Percentiles rank a stretch among this genome's conserved stretches.
These are phyloP conservation scores for Cicer chorassanicum DNA, from an alignment of 306 rosid genomes.

Conservation along the genomic window DNA sequence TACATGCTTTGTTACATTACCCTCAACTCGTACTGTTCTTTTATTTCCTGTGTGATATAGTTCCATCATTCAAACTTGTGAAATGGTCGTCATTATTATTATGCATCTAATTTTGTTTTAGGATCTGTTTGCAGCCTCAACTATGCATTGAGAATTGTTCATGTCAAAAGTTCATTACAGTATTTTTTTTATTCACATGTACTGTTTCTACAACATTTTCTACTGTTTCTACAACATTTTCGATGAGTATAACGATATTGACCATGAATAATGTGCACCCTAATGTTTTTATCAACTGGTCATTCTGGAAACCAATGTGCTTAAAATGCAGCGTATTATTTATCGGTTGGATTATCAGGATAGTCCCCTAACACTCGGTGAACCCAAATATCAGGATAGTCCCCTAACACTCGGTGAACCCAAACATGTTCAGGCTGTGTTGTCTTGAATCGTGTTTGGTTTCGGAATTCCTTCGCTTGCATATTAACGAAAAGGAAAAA, in stretches of 20 bases:
- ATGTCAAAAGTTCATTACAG: slow-evolving; percentile 33
- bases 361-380: too few species aligned
- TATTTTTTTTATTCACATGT: not conserved
- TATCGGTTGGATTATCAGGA: too few species aligned
- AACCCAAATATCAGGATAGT: too few species aligned
- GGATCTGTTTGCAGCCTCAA: slow-evolving; percentile 48
- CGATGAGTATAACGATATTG: not conserved
- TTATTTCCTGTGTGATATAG: slow-evolving; percentile 52
- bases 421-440: too few species aligned
- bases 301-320: too few species aligned
- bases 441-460: too few species aligned
- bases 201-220: not conserved
- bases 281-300: too few species aligned
- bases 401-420: too few species aligned
- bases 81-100: slow-evolving; percentile 43
- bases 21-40: slow-evolving; percentile 42
- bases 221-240: not conserved
- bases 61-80: slow-evolving; percentile 48
- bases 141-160: slow-evolving; percentile 40
- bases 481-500: too few species aligned
- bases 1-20: slow-evolving; percentile 50
- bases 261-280: not conserved
- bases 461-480: too few species aligned
- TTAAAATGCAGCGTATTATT: too few species aligned
- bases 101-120: slow-evolving; percentile 44